These are phyloP conservation scores for Backusella luteola DNA, from an alignment of 192 early-diverging fungal species.

Conservation along the genomic window DNA sequence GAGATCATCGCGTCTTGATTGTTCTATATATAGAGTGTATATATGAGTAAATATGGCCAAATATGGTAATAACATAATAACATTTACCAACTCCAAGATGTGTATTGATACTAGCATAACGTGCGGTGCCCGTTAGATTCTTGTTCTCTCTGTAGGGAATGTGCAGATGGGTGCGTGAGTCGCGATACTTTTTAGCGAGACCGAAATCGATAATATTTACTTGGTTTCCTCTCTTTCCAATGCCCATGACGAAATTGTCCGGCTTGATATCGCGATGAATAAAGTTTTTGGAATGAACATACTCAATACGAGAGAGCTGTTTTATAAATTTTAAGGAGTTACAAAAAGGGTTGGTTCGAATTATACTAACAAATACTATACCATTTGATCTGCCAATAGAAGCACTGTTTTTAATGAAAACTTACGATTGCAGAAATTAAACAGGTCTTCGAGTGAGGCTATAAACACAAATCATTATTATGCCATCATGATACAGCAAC, in stretches of 20 bases:
- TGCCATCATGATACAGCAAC: neutral
- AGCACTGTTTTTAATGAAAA: conserved; percentile 88
- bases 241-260: conserved; percentile 90
- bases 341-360: neutral
- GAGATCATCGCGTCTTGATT: conserved; percentile 86
- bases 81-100: conserved; percentile 66
- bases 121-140: conserved; percentile 86
- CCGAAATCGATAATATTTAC: conserved; percentile 91
- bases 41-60: neutral
- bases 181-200: conserved; percentile 82
- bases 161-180: conserved; percentile 80
- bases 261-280: conserved; percentile 90
- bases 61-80: neutral
- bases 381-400: conserved; percentile 85
- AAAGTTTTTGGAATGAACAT: conserved; percentile 77
- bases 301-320: conserved; percentile 63
- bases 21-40: conserved; percentile 49
- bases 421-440: conserved; percentile 88
- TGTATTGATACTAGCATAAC: conserved; percentile 88
- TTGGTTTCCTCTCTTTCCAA: conserved; percentile 78
- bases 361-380: conserved; percentile 19
- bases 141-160: conserved; percentile 91
- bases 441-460: conserved; percentile 82
- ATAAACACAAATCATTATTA: neutral
- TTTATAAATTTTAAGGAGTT: neutral